phyloP scores from a whole-genome alignment of 768 basidiomycete species.

The Suillus subaureus region DNA sequence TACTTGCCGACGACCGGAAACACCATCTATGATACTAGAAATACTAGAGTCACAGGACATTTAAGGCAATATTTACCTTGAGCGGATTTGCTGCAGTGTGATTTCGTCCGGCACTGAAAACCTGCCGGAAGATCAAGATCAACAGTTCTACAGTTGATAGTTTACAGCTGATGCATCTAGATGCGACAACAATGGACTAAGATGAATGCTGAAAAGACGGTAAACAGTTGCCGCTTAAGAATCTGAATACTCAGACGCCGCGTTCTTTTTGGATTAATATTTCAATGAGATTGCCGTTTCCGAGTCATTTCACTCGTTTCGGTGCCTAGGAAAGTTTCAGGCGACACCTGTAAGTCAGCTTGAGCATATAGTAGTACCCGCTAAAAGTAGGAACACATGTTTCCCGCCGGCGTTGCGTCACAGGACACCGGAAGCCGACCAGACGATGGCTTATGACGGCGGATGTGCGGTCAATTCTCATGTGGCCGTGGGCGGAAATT shows the following conservation, averaged over 20 bases:
- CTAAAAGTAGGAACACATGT: background rate
- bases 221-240: background rate
- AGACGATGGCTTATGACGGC: background rate
- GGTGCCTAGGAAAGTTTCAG: background rate
- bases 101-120: background rate
- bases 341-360: background rate
- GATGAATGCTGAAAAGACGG: background rate
- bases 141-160: background rate
- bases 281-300: background rate
- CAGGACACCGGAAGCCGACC: slow-evolving; percentile 7
- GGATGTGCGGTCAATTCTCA: background rate
- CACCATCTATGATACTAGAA: background rate
- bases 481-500: slow-evolving; percentile 9
- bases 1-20: background rate
- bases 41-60: background rate
- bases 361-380: background rate
- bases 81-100: background rate
- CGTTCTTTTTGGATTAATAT: background rate
- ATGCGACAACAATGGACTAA: too few relatives aligned
- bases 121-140: background rate
- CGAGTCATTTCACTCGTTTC: background rate
- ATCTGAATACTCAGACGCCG: too few relatives aligned
- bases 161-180: background rate
- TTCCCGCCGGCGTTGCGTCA: slow-evolving; percentile 12
- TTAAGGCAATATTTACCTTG: background rate